Percentiles rank a stretch among this genome's conserved stretches.
Evolutionary conservation across 108 stramenopile genomes (phyloP).

Genomic region (Pseudonitzschia multiseries): DNA sequence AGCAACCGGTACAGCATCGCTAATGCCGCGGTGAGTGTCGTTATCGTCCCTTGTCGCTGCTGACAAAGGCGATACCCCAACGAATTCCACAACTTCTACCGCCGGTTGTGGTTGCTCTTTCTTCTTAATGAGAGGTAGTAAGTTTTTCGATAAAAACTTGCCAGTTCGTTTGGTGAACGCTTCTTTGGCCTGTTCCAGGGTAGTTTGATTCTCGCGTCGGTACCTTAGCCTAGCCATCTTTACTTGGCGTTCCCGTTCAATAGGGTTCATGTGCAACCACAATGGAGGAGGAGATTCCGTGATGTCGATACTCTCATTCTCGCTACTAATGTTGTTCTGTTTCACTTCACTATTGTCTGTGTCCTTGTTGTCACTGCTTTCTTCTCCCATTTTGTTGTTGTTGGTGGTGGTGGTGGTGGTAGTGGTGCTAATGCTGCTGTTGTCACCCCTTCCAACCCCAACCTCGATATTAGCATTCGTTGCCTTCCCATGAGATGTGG

Average conservation of each 20-base stretch:
- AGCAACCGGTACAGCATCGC: no score
- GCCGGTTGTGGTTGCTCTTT: not conserved
- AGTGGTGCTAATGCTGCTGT: no score
- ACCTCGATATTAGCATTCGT: not conserved
- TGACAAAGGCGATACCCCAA: not conserved
- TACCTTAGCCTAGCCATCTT: slow-evolving; percentile 11
- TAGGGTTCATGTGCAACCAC: slow-evolving; percentile 20
- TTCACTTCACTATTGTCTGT: no score
- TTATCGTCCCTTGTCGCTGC: not conserved
- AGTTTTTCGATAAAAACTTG: slow-evolving; percentile 13
- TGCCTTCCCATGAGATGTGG: not conserved
- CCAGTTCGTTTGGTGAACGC: slow-evolving; percentile 22
- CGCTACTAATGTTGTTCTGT: not conserved
- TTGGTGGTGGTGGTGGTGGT: no score
- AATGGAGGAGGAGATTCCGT: not conserved
- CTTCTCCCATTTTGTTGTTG: not conserved
- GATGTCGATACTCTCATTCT: not conserved
- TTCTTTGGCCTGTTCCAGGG: slow-evolving; percentile 9
- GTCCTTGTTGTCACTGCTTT: slow-evolving; percentile 8
- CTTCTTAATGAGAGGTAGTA: slow-evolving; percentile 27
- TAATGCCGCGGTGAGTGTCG: no score
- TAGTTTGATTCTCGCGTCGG: slow-evolving; percentile 1
- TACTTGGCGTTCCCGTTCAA: slow-evolving; percentile 19
- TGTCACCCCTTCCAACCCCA: not conserved
- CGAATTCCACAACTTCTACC: not conserved